A percentile compares a stretch with the other conserved stretches of the same genome.
Evolutionary conservation across 140 eudicot genomes (phyloP).

Genomic region (Oenanthe javanica): DNA sequence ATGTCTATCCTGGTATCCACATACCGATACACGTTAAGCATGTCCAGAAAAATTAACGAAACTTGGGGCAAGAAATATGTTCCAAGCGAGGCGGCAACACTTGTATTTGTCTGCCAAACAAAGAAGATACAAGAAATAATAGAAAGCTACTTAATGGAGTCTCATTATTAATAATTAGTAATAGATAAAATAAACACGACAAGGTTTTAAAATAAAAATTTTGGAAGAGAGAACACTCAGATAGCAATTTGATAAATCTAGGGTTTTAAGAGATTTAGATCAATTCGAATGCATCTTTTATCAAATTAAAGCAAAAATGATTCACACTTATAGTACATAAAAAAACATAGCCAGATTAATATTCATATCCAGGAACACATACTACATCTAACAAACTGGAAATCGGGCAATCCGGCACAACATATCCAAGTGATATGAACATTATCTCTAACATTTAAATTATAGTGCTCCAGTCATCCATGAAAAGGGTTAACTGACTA

Average conservation of each 20-base stretch:
- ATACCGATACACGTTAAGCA: conserved; percentile 97
- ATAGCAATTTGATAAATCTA: background rate
- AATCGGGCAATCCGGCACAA: background rate
- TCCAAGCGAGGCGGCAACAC: conserved; percentile 89
- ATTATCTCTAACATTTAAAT: background rate
- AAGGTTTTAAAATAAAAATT: background rate
- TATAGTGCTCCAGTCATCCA: background rate
- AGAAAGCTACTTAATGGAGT: background rate
- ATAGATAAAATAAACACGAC: background rate
- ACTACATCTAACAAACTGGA: background rate
- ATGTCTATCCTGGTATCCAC: background rate
- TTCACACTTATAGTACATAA: background rate
- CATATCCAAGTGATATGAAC: background rate
- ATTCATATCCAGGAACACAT: background rate
- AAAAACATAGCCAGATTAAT: background rate
- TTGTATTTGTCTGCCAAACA: conserved; percentile 78
- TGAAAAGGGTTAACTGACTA: background rate
- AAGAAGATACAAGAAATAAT: conserved; percentile 6
- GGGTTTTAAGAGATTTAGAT: background rate
- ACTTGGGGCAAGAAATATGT: conserved; percentile 81
- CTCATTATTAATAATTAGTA: background rate
- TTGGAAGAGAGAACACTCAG: background rate
- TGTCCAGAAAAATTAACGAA: conserved; percentile 76
- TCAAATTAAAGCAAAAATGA: background rate
- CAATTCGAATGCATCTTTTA: background rate